These are phyloP conservation scores for Mediolabrus comicus DNA, from an alignment of 108 stramenopile genomes.

Conservation along the genomic window DNA sequence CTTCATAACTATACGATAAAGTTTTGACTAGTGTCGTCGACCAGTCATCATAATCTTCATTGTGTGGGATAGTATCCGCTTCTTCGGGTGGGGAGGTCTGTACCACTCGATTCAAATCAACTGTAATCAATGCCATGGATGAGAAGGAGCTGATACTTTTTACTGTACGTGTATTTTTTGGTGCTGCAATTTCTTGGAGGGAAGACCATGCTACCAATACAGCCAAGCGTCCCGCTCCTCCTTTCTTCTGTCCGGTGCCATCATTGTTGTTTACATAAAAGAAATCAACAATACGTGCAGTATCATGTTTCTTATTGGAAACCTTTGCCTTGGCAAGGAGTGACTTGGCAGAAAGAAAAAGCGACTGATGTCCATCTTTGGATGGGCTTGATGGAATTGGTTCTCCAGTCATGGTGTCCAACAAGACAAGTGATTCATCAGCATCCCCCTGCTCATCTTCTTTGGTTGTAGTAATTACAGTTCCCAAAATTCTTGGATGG, in stretches of 20 bases:
- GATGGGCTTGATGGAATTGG: constrained; percentile 1
- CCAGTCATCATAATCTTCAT: background rate
- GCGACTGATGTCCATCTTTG: background rate
- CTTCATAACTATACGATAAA: background rate
- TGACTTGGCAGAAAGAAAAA: constrained; percentile 14
- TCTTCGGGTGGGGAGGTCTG: background rate
- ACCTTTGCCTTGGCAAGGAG: constrained; percentile 14
- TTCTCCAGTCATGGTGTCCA: background rate
- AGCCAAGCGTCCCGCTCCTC: background rate
- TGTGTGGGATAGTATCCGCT: background rate
- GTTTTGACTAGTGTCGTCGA: background rate
- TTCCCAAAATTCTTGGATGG: background rate
- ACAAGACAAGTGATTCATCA: constrained; percentile 10
- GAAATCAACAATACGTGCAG: constrained; percentile 19
- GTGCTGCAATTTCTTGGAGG: background rate
- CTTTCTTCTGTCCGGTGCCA: background rate
- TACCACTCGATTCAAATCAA: background rate
- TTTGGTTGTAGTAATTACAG: background rate
- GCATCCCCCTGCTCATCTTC: background rate
- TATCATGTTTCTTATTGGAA: background rate
- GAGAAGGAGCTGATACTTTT: constrained; percentile 2
- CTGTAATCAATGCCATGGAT: constrained; percentile 11
- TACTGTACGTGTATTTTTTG: background rate
- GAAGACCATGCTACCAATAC: constrained; percentile 26
- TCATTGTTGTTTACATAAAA: background rate